Evolutionary conservation across 495 filamentous ascomycete genomes (phyloP), one percentile per base, ranked within the genome.

Genomic region (Hypomontagnella monticulosa): DNA sequence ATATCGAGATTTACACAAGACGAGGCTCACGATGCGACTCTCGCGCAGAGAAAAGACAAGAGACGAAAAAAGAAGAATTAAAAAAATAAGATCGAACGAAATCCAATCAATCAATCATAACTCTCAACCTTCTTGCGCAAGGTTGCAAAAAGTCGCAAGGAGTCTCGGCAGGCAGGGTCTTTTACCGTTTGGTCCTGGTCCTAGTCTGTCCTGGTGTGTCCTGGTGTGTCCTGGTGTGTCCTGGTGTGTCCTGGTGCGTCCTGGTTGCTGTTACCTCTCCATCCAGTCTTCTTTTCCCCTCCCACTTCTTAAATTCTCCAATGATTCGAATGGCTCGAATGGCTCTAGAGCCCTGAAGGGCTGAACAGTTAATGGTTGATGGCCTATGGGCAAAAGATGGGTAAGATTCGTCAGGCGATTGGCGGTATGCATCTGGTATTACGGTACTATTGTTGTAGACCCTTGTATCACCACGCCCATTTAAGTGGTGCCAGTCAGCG

Each of bases 61-160:
- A 19, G 10, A 51, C 33, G 38, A 48, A 51, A 56, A 18, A 37
- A 55, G 34, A 27, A 57, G 30, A 34, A 41, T n/a, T 47, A 49
- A 52, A 30, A 64, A 18, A 51, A 50, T 38, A 46, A 59, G 53
- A 47, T 48, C 60, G 43, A 48, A 56, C 33, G 33, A 8, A 43
- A 27, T 49, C 16, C 47, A 23, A 38, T 68, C 59, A 63, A 50
- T 67, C 65, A 68, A 69, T 63, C 55, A 63, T 40, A 16, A 51
- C 56, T 48, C 54, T 60, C 37, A 54, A 60, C 59, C 43, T 63
- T 44, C 54, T 68, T 59, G 42, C 44, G 47, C 43, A 60, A 53
- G 42, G 62, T 49, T 41, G 55, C 33, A 2, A 27, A 41, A 42
- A 16, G 16, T 18, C 19, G 16, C 42, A 44, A 44, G 15, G 42